Conservation (phyloP, 331 rosid genomes). For the Rhamnella rubrinervis region DNA sequence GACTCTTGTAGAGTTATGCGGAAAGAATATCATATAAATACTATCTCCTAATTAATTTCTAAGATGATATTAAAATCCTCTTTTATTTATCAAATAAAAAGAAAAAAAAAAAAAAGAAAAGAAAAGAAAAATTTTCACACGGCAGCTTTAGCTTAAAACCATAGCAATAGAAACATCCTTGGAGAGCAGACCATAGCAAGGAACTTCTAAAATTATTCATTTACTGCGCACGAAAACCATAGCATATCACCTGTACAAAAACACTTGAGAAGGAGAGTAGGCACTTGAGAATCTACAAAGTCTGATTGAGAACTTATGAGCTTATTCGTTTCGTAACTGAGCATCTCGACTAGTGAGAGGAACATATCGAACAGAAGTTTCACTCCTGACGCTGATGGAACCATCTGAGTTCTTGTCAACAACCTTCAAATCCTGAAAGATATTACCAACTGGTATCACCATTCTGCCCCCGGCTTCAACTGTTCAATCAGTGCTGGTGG, state of each 20-base stretch:
- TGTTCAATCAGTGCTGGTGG: constrained; percentile 83
- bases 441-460: constrained; percentile 93
- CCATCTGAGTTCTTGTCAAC: constrained; percentile 84
- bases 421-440: constrained; percentile 76
- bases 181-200: no score
- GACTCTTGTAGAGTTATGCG: no score
- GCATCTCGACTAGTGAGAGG: constrained; percentile 93
- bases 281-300: background rate
- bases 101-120: no score
- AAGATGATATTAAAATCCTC: no score
- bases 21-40: no score
- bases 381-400: constrained; percentile 56
- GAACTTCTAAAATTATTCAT: background rate
- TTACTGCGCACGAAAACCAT: background rate
- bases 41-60: no score
- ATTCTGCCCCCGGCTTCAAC: constrained; percentile 96
- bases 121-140: no score
- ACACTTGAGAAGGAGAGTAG: no score
- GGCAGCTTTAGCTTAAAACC: no score
- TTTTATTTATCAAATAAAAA: no score
- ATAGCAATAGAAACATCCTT: no score
- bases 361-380: constrained; percentile 87
- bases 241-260: background rate
- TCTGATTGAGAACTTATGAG: background rate
- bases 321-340: constrained; percentile 58